These are phyloP conservation scores for Coffea humblotiana DNA, from an alignment of 305 asterid genomes.

Conservation along the genomic window DNA sequence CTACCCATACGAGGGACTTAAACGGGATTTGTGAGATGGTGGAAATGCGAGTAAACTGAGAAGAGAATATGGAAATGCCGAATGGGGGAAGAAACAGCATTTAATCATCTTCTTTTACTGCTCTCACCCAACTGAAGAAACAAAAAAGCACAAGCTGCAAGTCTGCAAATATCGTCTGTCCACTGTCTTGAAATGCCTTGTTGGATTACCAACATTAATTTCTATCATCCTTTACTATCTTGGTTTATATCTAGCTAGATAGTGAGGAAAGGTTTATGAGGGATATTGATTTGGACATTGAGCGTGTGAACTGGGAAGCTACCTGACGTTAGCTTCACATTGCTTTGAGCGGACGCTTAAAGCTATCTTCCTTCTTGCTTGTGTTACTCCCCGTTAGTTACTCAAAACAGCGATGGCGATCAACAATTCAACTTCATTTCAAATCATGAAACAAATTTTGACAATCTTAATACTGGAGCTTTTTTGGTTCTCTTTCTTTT, in stretches of 20 bases:
- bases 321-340: not conserved
- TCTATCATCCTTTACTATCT: not conserved
- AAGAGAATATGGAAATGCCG: not conserved
- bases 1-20: constrained; percentile 64
- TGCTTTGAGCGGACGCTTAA: not conserved
- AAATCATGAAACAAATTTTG: too few species aligned
- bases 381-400: not conserved
- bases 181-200: not conserved
- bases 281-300: not conserved
- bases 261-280: not conserved
- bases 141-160: not conserved
- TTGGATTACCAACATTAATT: not conserved
- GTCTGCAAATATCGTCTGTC: not conserved
- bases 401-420: not conserved
- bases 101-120: not conserved
- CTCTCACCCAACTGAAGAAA: not conserved
- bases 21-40: constrained; percentile 57
- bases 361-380: not conserved
- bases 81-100: constrained; percentile 12
- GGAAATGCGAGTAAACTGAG: not conserved
- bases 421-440: not conserved
- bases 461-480: too few species aligned
- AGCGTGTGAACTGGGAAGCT: not conserved
- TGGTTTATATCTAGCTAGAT: not conserved
- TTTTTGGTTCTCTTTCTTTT: too few species aligned